A percentile compares a stretch with the other conserved stretches of the same genome.
These are phyloP conservation scores for Aspergillus hortae DNA, from an alignment of 2,329 filamentous ascomycete species.

Conservation along the genomic window DNA sequence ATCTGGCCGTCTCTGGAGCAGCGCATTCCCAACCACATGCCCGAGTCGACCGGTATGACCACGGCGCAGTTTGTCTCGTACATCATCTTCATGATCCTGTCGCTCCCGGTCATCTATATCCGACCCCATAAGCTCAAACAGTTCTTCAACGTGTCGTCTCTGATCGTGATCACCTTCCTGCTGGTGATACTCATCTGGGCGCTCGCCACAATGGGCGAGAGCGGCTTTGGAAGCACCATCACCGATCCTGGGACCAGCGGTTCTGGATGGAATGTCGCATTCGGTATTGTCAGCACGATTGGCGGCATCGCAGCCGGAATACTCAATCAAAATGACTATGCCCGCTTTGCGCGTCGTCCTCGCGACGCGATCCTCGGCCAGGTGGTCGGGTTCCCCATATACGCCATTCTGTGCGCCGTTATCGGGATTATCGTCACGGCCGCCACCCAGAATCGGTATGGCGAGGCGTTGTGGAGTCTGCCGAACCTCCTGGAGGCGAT, in stretches of 20 bases:
- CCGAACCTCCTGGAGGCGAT: slow-evolving; percentile 22
- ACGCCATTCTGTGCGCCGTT: slow-evolving; percentile 18
- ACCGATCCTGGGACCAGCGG: neutral
- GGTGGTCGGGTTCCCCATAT: slow-evolving; percentile 19
- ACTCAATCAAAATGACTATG: slow-evolving; percentile 31
- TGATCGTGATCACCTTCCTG: slow-evolving; percentile 41
- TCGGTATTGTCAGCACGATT: slow-evolving; percentile 29
- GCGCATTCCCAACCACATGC: slow-evolving; percentile 43
- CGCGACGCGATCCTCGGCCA: slow-evolving; percentile 23
- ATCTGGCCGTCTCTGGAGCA: slow-evolving; percentile 44
- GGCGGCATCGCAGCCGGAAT: slow-evolving; percentile 29
- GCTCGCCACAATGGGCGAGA: slow-evolving; percentile 41
- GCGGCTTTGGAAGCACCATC: slow-evolving; percentile 32
- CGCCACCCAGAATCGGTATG: slow-evolving; percentile 25
- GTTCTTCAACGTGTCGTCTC: slow-evolving; percentile 42
- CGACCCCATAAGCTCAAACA: slow-evolving; percentile 42
- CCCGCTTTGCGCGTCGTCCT: slow-evolving; percentile 23
- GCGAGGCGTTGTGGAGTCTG: slow-evolving; percentile 24
- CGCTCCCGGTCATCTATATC: slow-evolving; percentile 45
- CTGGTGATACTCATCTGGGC: slow-evolving; percentile 45
- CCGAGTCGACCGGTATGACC: slow-evolving; percentile 42
- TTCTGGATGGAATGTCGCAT: slow-evolving; percentile 23
- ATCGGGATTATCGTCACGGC: slow-evolving; percentile 30
- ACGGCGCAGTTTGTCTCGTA: slow-evolving; percentile 45
- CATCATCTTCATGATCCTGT: slow-evolving; percentile 44